Evolutionary conservation across 2,329 filamentous ascomycete genomes (phyloP).

Genomic region (Sporothrix humicola): DNA sequence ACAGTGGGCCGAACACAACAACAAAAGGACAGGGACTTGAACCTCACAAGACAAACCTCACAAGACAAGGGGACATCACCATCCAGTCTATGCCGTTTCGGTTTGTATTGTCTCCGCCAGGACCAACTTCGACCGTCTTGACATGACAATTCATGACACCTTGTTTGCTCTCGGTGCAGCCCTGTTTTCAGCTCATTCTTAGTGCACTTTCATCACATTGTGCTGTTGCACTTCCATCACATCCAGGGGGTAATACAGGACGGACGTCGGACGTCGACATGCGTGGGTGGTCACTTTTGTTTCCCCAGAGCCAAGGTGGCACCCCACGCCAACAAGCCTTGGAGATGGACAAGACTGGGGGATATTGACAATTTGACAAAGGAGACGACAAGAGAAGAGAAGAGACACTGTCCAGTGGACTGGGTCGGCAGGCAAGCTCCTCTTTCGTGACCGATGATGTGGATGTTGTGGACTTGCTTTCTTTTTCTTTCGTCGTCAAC

Average conservation of each 20-base stretch:
- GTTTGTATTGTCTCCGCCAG: neutral
- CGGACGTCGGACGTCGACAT: neutral
- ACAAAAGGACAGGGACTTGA: too few species aligned
- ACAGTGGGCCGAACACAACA: too few species aligned
- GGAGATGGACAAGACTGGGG: neutral
- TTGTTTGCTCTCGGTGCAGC: neutral
- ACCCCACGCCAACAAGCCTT: constrained; percentile 9
- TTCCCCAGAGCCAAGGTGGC: constrained; percentile 28
- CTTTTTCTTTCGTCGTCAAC: neutral
- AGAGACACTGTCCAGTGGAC: neutral
- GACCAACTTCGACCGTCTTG: neutral
- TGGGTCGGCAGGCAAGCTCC: neutral
- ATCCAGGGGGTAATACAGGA: too few species aligned
- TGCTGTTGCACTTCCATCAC: too few species aligned
- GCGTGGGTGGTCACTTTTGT: neutral
- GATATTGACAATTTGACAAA: too few species aligned
- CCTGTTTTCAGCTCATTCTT: constrained; percentile 6
- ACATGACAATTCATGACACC: neutral
- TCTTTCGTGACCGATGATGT: constrained; percentile 1
- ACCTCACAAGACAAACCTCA: too few species aligned
- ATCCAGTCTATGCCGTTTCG: constrained; percentile 15
- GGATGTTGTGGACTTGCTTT: neutral
- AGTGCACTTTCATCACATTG: constrained; percentile 6
- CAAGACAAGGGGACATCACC: neutral
- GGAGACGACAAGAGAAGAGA: neutral